Base-by-base conservation (phyloP, 2,329 filamentous ascomycete species). In the Fusarium virguliforme region DNA sequence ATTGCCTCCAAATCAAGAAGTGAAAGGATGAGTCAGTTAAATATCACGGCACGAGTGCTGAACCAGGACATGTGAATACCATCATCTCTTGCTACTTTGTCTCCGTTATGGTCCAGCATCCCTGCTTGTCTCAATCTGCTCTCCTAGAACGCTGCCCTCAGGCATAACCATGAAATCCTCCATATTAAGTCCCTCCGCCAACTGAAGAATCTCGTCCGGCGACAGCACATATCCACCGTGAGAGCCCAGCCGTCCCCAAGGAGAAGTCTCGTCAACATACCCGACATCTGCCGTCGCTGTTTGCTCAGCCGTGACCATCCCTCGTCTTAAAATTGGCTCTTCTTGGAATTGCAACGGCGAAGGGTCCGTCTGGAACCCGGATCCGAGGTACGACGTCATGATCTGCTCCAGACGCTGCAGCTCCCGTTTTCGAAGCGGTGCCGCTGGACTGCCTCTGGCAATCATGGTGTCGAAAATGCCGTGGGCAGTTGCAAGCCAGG, bases 361-460 rank as follows among this genome's bases (percentile, higher is more conserved):
- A 6, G 13, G 6, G 8, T 54, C 10, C 8, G 24, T n/a, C 34
- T 54, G 22, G 8, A 34, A 54, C 12, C 51, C 34, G 2, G 32
- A 37, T 13, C 34, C 32, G 24, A 53, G 26, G 35, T 55, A 65
- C 9, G 34, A 56, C 7, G 40, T 46, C 51, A 65, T 51, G 12
- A 65, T 62, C 13, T 51, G 43, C 34, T 65, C 62, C 15, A 65
- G 53, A 4, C 51, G 60, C 9, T 62, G 40, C 4, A 65, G 7
- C n/a, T 65, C 62, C 4, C 34, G 22, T 13, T 65, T 65, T 28
- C 62, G 58, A 4, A 56, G 59, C 22, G 51, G 53, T 15, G 62
- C 30, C 9, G 58, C 62, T 8, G 58, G 58, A 12, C 60, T 65
- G 5, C 58, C 51, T 10, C 35, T 32, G 13, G 51, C 22, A n/a